Conservation (phyloP, 495 filamentous ascomycete genomes). For the Stereocaulon alpinum region DNA sequence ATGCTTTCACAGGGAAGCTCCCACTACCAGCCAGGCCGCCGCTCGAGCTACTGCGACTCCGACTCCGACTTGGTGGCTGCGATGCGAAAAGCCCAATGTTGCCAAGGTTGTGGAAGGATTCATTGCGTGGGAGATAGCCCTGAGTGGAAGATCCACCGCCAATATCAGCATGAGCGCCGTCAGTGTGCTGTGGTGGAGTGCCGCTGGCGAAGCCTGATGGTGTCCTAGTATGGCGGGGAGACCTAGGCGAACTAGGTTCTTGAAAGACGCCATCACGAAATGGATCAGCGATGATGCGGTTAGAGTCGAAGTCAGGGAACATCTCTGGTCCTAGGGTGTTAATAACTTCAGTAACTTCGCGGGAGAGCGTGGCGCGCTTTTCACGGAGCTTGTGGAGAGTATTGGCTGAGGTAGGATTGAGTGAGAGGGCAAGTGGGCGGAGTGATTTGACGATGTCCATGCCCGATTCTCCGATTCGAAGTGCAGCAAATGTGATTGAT, state of each 20-base stretch:
- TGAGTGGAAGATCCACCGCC: slow-evolving; percentile 29
- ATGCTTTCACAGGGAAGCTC: slow-evolving; percentile 56
- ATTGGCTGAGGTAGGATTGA: slow-evolving; percentile 77
- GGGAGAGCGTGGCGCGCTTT: slow-evolving; percentile 59
- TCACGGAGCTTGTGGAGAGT: slow-evolving; percentile 69
- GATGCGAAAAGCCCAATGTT: slow-evolving; percentile 82
- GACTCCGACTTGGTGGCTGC: slow-evolving; percentile 57
- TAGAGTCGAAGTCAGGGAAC: slow-evolving; percentile 88
- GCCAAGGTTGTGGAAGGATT: slow-evolving; percentile 82
- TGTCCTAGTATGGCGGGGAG: slow-evolving; percentile 18
- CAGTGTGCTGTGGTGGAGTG: slow-evolving; percentile 9
- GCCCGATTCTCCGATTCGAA: slow-evolving; percentile 90
- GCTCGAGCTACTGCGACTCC: slow-evolving; percentile 58
- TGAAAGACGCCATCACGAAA: slow-evolving; percentile 36
- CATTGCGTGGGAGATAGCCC: slow-evolving; percentile 67
- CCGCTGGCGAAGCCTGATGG: slow-evolving; percentile 11
- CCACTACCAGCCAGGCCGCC: slow-evolving; percentile 47
- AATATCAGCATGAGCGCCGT: slow-evolving; percentile 21
- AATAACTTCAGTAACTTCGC: slow-evolving; percentile 82
- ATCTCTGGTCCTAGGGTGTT: slow-evolving; percentile 93
- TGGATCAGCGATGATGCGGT: slow-evolving; percentile 62
- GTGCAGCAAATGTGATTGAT: slow-evolving; percentile 80
- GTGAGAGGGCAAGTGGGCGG: slow-evolving; percentile 74
- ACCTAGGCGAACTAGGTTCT: slow-evolving; percentile 11
- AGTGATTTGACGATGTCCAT: slow-evolving; percentile 98